Base-by-base conservation (phyloP, 495 filamentous ascomycete genomes). In the Aspergillus bertholletiae region DNA sequence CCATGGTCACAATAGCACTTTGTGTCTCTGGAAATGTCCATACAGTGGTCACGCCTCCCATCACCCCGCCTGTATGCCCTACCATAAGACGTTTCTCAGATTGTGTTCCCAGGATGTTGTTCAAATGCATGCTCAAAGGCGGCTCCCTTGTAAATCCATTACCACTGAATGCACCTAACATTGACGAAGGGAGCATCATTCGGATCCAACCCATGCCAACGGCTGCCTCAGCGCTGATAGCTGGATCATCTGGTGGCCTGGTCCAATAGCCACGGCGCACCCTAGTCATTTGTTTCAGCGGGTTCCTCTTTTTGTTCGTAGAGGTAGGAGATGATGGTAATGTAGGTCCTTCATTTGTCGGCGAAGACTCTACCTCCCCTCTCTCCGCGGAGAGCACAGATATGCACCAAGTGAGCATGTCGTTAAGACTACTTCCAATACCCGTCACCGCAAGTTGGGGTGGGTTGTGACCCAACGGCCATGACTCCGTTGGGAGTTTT, bases 191-290 rank as follows among this genome's bases (percentile, higher is more conserved):
- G 13, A 63, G 53, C 3, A 48, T 27, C 12, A 39, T 46, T 28
- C 56, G 53, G 13, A 51, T 24, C 60, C 61, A 63, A 3, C 61
- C 61, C 57, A 63, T 54, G 17, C 54, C 21, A 27, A 58, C 60
- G 2, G 37, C 54, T 0, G 61, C 43, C 22, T 27, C 13, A 28
- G 52, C 54, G 44, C 55, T 64, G 15, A 34, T 41, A 0, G 34
- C 32, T 1, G 57, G 57, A 35, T 64, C 61, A 34, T 60, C 49
- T 0, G 55, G 26, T 1, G 57, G 61, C 23, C 54, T 47, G 1
- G 54, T 54, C 61, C 57, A 60, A 35, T 53, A 58, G 21, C 55
- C 48, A 7, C 52, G 58, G 24, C 57, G 58, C 7, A 64, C 40
- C 12, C 57, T 35, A 40, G 8, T 53, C 37, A 60, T 57, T 30